phyloP scores from a whole-genome alignment of 495 filamentous ascomycete species.

The Xylaria curta region DNA sequence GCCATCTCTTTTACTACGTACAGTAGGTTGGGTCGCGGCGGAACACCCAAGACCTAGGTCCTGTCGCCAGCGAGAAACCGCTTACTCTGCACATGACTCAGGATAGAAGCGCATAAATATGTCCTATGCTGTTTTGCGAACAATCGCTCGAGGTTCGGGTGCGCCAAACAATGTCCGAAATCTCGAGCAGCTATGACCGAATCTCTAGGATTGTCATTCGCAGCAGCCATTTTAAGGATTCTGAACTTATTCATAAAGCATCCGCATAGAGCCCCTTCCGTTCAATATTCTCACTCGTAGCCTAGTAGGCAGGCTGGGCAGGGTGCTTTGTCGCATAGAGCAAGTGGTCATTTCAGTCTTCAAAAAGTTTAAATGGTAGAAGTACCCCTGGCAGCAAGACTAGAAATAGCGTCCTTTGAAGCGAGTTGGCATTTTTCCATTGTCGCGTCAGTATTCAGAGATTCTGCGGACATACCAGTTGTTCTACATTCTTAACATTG shows the following conservation, averaged over 20 bases:
- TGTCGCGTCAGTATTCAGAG: neutral
- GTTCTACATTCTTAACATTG: neutral
- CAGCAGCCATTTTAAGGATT: neutral
- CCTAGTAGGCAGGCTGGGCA: neutral
- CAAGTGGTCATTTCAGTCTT: neutral
- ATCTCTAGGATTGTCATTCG: neutral
- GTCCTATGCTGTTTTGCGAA: neutral
- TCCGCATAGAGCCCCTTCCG: neutral
- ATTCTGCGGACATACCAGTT: neutral
- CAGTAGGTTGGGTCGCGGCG: neutral
- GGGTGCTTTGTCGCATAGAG: neutral
- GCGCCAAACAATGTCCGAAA: neutral
- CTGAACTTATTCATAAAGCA: neutral
- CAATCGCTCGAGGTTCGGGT: neutral
- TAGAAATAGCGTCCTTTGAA: neutral
- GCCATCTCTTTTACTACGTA: neutral
- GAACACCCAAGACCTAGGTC: neutral
- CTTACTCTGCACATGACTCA: slow-evolving; percentile 12
- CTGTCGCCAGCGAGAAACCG: neutral
- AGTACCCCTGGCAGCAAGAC: neutral
- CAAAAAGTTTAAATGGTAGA: neutral
- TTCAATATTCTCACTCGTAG: neutral
- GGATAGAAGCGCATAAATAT: neutral
- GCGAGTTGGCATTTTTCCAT: neutral
- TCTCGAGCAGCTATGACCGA: neutral